phyloP scores from a whole-genome alignment of 148 eudicot species.

The Fallopia convolvulus region DNA sequence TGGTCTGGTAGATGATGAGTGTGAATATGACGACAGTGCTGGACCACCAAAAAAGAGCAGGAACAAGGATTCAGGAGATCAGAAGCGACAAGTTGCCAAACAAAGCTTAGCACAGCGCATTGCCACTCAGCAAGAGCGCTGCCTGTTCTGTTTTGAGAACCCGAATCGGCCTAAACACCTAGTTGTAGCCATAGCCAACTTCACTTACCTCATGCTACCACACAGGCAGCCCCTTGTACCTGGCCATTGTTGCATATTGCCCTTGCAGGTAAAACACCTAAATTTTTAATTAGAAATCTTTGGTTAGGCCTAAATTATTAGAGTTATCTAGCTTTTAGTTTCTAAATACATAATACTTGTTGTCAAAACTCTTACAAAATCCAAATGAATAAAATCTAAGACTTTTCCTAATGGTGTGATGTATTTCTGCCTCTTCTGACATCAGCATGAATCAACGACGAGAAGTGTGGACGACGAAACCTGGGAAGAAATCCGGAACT shows the following conservation, averaged over 20 bases:
- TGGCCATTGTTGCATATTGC: conserved; percentile 87
- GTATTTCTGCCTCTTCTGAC: neutral
- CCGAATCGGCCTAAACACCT: conserved; percentile 82
- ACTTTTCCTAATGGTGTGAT: neutral
- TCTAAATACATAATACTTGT: too few species aligned
- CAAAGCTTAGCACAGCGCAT: conserved; percentile 41
- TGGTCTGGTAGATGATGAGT: conserved; percentile 81
- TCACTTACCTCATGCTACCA: conserved; percentile 73
- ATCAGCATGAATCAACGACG: conserved; percentile 87
- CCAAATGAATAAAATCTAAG: too few species aligned
- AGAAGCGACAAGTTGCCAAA: conserved; percentile 26
- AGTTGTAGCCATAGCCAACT: conserved; percentile 85
- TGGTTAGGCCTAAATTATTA: too few species aligned
- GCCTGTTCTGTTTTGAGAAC: conserved; percentile 88
- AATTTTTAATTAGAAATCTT: too few species aligned
- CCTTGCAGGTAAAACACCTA: conserved; percentile 54
- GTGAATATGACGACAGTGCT: conserved; percentile 73
- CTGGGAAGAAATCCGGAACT: conserved; percentile 94
- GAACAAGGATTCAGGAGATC: conserved; percentile 44
- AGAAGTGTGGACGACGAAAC: conserved; percentile 80
- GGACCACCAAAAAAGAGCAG: conserved; percentile 58
- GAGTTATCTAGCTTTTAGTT: too few species aligned
- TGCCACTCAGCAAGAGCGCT: conserved; percentile 83
- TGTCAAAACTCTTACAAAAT: too few species aligned
- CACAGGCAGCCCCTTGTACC: conserved; percentile 69